These are phyloP conservation scores for Neurospora sp. DNA, from an alignment of 2,329 filamentous ascomycete species.

Conservation along the genomic window DNA sequence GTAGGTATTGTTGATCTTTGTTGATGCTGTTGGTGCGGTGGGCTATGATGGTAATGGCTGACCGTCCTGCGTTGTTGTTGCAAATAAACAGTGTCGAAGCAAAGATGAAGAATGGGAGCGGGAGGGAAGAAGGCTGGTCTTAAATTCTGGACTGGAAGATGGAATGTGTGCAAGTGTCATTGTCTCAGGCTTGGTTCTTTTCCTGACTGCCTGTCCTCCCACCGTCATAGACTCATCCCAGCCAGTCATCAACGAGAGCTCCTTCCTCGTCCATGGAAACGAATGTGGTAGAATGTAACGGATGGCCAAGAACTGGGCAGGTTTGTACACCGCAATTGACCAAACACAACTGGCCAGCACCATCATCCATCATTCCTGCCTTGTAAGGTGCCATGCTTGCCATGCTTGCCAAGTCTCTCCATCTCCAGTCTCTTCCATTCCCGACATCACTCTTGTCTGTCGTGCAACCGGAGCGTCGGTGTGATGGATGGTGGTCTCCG, in stretches of 20 bases:
- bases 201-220: neutral
- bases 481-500: neutral
- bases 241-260: neutral
- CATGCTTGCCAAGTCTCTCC: neutral
- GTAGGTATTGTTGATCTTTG: neutral
- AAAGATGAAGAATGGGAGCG: neutral
- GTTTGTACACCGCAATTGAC: neutral
- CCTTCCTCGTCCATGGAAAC: too few species aligned
- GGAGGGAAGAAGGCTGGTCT: neutral
- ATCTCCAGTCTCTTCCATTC: neutral
- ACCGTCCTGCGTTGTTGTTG: neutral
- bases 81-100: neutral
- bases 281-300: neutral
- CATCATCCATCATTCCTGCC: neutral
- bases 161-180: neutral
- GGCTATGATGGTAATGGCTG: neutral
- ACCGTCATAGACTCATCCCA: neutral
- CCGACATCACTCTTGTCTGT: neutral
- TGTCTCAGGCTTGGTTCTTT: neutral
- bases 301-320: neutral
- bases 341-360: neutral
- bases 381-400: neutral
- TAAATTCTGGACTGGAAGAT: neutral
- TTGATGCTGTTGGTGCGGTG: neutral
- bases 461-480: neutral